phyloP scores from a whole-genome alignment of 2,329 filamentous ascomycete species.

The Curvularia lunata region DNA sequence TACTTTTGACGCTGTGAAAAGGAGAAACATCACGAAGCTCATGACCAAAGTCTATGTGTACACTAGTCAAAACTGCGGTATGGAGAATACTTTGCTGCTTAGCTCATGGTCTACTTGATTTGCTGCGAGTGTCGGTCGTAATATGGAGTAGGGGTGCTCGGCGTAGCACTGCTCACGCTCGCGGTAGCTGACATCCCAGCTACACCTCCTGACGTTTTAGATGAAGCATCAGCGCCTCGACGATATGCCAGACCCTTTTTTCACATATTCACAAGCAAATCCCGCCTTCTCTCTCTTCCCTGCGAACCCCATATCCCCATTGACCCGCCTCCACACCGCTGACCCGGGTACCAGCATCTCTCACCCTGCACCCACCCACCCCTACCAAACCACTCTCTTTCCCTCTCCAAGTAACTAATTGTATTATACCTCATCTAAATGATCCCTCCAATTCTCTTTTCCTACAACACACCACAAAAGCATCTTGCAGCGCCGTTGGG shows the following conservation, averaged over 20 bases:
- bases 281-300: neutral
- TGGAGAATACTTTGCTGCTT: slow-evolving; percentile 37
- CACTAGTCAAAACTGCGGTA: slow-evolving; percentile 47
- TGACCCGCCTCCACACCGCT: neutral
- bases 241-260: neutral
- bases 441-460: neutral
- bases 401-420: neutral
- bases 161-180: slow-evolving; percentile 35
- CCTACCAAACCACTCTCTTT: neutral
- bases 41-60: slow-evolving; percentile 47
- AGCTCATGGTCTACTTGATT: neutral
- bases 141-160: slow-evolving; percentile 1
- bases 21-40: slow-evolving; percentile 45
- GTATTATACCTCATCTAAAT: neutral
- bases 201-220: neutral
- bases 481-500: slow-evolving; percentile 36
- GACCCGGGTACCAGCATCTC: neutral
- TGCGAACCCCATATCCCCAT: neutral
- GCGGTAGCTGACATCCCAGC: slow-evolving; percentile 30
- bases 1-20: slow-evolving; percentile 25
- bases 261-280: neutral
- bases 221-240: neutral
- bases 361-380: neutral
- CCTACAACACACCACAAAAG: neutral
- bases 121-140: neutral